phyloP scores from a whole-genome alignment of 768 basidiomycete genomes.

The Coprinopsis cinerea region DNA sequence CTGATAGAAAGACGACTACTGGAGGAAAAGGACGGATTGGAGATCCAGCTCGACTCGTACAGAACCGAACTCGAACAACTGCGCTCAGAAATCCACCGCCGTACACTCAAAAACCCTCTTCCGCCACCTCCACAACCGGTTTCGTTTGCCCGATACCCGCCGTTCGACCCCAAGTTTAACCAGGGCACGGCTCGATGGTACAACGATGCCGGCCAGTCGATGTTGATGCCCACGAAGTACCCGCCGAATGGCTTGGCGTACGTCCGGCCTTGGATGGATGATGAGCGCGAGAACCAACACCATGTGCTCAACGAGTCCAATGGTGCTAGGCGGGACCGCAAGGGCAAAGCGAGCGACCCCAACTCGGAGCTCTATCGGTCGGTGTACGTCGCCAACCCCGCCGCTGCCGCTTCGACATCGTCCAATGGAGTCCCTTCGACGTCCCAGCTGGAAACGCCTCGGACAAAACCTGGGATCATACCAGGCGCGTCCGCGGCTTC shows the following conservation, averaged over 20 bases:
- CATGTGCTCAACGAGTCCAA: conserved; percentile 4
- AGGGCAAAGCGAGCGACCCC: conserved; percentile 9
- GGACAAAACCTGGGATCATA: conserved; percentile 23
- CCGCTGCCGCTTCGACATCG: not conserved
- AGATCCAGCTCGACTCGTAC: conserved; percentile 3
- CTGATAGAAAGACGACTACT: conserved; percentile 32
- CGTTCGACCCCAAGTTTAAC: conserved; percentile 19
- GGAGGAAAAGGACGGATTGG: conserved; percentile 21
- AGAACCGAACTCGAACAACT: conserved; percentile 31
- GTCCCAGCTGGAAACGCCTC: not conserved
- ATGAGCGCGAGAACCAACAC: conserved; percentile 6
- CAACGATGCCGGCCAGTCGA: conserved; percentile 4
- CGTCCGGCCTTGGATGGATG: conserved; percentile 2
- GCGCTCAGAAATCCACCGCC: conserved; percentile 20
- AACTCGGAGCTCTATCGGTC: not conserved
- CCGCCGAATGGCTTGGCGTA: not conserved
- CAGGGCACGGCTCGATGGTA: not conserved
- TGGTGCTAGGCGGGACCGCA: conserved; percentile 5
- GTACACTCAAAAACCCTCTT: conserved; percentile 30
- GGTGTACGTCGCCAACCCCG: not conserved
- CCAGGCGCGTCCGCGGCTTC: conserved; percentile 26
- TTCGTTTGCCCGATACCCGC: conserved; percentile 37
- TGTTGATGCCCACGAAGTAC: conserved; percentile 2
- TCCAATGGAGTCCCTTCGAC: not conserved
- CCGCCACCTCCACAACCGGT: conserved; percentile 53